Percentiles rank a stretch among this genome's conserved stretches.
Evolutionary conservation across 2,329 filamentous ascomycete genomes (phyloP).

Genomic region (Endoconidiophora laricicola): DNA sequence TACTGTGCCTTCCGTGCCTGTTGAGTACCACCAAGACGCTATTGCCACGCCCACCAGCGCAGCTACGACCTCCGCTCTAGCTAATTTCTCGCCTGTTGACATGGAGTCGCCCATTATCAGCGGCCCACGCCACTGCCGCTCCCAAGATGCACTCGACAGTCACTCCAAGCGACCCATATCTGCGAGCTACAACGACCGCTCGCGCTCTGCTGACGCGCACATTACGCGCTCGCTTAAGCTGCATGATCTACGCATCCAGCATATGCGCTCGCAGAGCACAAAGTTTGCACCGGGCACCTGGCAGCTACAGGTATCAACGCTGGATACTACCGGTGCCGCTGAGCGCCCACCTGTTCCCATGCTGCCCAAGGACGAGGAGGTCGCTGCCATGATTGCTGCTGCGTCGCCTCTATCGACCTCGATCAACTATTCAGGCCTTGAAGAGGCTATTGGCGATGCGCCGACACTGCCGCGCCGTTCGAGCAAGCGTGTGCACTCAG

Average conservation of each 20-base stretch:
- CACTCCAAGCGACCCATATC: no score
- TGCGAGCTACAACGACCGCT: conserved; percentile 1
- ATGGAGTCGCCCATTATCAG: no score
- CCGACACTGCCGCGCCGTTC: not conserved
- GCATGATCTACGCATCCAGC: conserved; percentile 1
- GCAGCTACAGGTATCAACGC: conserved; percentile 11
- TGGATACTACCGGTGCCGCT: conserved; percentile 10
- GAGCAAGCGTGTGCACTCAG: not conserved
- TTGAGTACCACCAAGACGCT: not conserved
- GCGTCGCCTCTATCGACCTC: not conserved
- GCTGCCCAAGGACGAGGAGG: conserved; percentile 8
- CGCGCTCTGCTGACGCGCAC: conserved; percentile 1
- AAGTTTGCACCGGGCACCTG: conserved; percentile 6
- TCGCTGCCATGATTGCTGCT: not conserved
- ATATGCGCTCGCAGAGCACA: conserved; percentile 5
- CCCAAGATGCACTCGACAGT: no score
- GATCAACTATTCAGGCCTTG: not conserved
- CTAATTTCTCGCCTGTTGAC: no score
- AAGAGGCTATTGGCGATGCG: no score
- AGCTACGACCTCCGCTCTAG: no score
- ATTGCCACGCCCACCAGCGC: no score
- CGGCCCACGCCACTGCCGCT: no score
- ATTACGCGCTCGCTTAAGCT: conserved; percentile 1
- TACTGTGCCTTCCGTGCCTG: no score
- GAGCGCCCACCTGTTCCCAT: conserved; percentile 2